Evolutionary conservation across 805 yeast genomes (phyloP).

Genomic region (Metschnikowia bowlesiae): DNA sequence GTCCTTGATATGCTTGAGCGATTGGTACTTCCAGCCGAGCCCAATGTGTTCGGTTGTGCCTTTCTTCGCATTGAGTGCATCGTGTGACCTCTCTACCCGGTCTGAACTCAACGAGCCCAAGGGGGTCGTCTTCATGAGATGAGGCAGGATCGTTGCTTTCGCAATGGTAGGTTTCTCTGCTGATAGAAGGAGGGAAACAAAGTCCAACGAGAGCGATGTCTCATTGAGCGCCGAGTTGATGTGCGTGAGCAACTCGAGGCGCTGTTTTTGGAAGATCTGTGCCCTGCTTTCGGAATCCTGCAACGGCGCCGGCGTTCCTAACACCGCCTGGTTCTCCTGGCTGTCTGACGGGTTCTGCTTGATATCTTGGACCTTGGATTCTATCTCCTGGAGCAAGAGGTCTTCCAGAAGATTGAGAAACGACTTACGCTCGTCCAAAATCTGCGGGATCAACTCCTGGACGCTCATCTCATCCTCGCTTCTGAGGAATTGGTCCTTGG

Average conservation of each 20-base stretch:
- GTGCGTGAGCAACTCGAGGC: conserved; percentile 48
- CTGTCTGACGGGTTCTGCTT: conserved; percentile 1
- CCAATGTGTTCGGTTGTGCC: conserved; percentile 42
- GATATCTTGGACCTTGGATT: conserved; percentile 6
- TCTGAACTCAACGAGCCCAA: conserved; percentile 66
- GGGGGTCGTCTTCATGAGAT: conserved; percentile 66
- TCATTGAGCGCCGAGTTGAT: conserved; percentile 77
- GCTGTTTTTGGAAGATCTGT: conserved; percentile 46
- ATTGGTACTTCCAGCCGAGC: conserved; percentile 81
- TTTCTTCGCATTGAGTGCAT: conserved; percentile 11
- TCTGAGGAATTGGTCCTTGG: conserved; percentile 35
- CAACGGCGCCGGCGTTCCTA: background rate
- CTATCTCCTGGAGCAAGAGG: conserved; percentile 44
- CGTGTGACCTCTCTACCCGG: conserved; percentile 21
- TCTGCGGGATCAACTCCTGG: conserved; percentile 54
- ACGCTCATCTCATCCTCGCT: conserved; percentile 44
- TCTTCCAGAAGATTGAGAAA: conserved; percentile 59
- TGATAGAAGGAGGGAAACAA: conserved; percentile 77
- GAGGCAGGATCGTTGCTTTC: conserved; percentile 82
- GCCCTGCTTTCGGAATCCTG: conserved; percentile 16
- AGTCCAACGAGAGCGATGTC: conserved; percentile 81
- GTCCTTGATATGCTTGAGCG: conserved; percentile 52
- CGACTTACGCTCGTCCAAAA: conserved; percentile 55
- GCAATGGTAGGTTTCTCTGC: conserved; percentile 83
- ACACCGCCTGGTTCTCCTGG: background rate